Percentiles rank a stretch among this genome's conserved stretches.
Evolutionary conservation across 2,329 filamentous ascomycete genomes (phyloP).

Genomic region (Dothistroma pini): DNA sequence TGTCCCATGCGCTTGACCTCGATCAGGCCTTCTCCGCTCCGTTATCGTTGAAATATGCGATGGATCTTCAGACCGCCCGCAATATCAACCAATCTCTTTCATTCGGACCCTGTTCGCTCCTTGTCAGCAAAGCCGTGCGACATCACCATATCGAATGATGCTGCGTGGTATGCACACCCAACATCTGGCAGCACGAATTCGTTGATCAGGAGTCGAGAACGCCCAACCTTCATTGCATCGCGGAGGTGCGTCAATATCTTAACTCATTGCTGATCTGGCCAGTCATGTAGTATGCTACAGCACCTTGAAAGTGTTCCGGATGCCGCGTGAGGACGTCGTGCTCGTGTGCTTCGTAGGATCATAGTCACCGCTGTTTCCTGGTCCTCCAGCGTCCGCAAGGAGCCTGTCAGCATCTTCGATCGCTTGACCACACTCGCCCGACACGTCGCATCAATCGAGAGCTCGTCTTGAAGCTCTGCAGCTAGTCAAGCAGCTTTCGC

Average conservation of each 20-base stretch:
- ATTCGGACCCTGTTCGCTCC: neutral
- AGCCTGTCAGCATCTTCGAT: neutral
- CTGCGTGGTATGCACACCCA: neutral
- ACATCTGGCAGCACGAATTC: slow-evolving; percentile 11
- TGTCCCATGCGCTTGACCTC: neutral
- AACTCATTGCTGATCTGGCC: slow-evolving; percentile 19
- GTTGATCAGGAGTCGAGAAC: slow-evolving; percentile 8
- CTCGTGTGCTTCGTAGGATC: neutral
- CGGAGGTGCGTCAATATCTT: slow-evolving; percentile 16
- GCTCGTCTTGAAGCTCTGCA: neutral
- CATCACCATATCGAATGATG: slow-evolving; percentile 39
- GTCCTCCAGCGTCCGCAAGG: neutral
- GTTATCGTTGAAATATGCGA: neutral
- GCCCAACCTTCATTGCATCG: slow-evolving; percentile 12
- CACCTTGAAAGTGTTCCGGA: slow-evolving; percentile 21
- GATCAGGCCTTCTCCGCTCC: neutral
- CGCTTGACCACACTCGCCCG: neutral
- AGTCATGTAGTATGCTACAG: slow-evolving; percentile 29
- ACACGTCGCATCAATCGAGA: neutral
- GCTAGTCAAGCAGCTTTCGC: neutral
- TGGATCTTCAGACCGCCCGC: neutral
- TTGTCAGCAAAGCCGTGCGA: slow-evolving; percentile 25
- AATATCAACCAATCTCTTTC: neutral
- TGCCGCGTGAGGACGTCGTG: slow-evolving; percentile 13
- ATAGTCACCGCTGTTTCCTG: neutral